A percentile compares a stretch with the other conserved stretches of the same genome.
Evolutionary conservation across 177 flowering plant genomes (phyloP).

Genomic region (Vitis hybrid): DNA sequence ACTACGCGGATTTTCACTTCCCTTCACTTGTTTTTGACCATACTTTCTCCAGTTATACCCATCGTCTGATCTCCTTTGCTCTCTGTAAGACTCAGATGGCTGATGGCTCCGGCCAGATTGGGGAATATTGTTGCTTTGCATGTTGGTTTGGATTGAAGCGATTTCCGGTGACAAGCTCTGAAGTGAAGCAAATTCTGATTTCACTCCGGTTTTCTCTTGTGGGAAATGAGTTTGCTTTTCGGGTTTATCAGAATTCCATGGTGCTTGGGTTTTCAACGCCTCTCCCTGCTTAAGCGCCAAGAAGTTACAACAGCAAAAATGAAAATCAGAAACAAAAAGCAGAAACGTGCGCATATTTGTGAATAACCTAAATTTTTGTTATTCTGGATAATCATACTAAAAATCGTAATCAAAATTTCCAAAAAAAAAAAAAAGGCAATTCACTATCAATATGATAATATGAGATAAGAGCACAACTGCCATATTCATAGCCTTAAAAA

Average conservation of each 20-base stretch:
- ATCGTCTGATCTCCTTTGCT: conserved; percentile 72
- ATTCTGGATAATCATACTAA: neutral
- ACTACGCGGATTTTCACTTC: conserved; percentile 85
- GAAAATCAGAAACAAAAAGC: neutral
- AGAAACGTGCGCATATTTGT: neutral
- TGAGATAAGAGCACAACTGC: no score
- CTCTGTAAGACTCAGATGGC: conserved; percentile 40
- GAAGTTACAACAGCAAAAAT: neutral
- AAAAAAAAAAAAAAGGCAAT: neutral
- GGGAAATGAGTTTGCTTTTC: conserved; percentile 29
- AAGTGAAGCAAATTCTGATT: conserved; percentile 29
- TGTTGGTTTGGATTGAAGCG: conserved; percentile 15
- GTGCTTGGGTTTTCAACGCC: conserved; percentile 24
- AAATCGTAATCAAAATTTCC: neutral
- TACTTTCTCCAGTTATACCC: conserved; percentile 96
- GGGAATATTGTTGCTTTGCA: conserved; percentile 16
- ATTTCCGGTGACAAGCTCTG: conserved; percentile 30
- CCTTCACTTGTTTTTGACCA: conserved; percentile 91
- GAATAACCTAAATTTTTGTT: neutral
- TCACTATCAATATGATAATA: no score
- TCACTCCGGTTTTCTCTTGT: conserved; percentile 13
- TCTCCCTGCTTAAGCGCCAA: conserved; percentile 24
- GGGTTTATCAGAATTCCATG: conserved; percentile 37
- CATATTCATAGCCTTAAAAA: no score
- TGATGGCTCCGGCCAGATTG: conserved; percentile 29